Conservation (phyloP, 1,284 basidiomycete species). For the Apiotrichum siamense region DNA sequence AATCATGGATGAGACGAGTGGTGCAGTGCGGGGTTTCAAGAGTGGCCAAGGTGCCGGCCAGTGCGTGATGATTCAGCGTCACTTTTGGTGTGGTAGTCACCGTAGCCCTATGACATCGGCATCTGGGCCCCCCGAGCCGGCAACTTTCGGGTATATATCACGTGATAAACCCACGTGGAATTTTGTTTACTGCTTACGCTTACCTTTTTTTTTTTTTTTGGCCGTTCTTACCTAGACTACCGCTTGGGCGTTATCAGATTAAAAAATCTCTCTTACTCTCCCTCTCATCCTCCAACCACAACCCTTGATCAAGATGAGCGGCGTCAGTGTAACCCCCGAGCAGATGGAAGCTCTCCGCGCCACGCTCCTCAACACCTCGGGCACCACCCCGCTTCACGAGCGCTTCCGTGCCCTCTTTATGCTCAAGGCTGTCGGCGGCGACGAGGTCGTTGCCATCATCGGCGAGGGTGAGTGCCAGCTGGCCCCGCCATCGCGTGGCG, state of each 20-base stretch:
- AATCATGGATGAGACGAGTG: no score
- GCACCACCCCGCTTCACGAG: constrained; percentile 72
- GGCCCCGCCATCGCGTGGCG: background rate
- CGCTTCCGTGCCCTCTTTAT: constrained; percentile 92
- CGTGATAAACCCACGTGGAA: no score
- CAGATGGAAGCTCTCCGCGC: constrained; percentile 36
- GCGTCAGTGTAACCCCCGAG: constrained; percentile 35
- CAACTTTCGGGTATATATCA: no score
- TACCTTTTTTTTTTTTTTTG: background rate
- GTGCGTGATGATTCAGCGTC: no score
- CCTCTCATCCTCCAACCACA: background rate
- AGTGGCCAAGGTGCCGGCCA: no score
- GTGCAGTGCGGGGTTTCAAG: no score
- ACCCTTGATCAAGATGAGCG: constrained; percentile 29
- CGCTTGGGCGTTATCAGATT: constrained; percentile 10
- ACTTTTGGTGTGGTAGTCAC: no score
- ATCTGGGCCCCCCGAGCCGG: no score
- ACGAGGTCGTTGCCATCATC: constrained; percentile 73
- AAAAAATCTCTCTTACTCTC: background rate
- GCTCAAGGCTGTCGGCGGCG: constrained; percentile 73
- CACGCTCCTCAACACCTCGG: constrained; percentile 68
- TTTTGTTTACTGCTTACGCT: no score
- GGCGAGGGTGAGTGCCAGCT: constrained; percentile 59
- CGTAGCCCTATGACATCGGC: no score
- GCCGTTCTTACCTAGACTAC: no score